Percentiles rank a stretch among this genome's conserved stretches.
These are phyloP conservation scores for Actinomortierella ambigua DNA, from an alignment of 371 early-diverging fungal genomes.

Conservation along the genomic window DNA sequence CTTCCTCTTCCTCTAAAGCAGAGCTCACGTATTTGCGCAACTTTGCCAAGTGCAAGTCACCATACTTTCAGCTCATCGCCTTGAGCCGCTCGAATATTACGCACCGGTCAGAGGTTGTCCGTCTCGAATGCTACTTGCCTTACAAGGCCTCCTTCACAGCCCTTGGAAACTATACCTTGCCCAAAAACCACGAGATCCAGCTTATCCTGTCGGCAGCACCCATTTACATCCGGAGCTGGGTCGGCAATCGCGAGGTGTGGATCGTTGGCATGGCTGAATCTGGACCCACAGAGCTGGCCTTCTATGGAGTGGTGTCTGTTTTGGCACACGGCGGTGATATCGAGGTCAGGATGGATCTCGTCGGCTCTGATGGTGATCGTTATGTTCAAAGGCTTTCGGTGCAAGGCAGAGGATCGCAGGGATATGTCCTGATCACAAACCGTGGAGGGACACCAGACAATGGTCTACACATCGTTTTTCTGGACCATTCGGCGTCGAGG, in stretches of 20 bases:
- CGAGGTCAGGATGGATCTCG: slow-evolving; percentile 40
- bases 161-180: slow-evolving; percentile 63
- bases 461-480: slow-evolving; percentile 23
- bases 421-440: no score
- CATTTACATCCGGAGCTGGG: slow-evolving; percentile 56
- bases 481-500: slow-evolving; percentile 17
- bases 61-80: slow-evolving; percentile 55
- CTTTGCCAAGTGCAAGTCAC: slow-evolving; percentile 56
- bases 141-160: slow-evolving; percentile 73
- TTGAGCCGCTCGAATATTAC: slow-evolving; percentile 2
- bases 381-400: not conserved
- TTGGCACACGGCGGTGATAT: slow-evolving; percentile 45
- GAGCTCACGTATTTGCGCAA: slow-evolving; percentile 75
- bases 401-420: no score
- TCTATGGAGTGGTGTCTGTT: slow-evolving; percentile 49
- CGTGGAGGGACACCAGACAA: no score
- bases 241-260: slow-evolving; percentile 65
- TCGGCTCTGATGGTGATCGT: slow-evolving; percentile 1
- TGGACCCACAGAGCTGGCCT: slow-evolving; percentile 62
- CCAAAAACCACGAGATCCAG: slow-evolving; percentile 54
- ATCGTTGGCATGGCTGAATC: slow-evolving; percentile 63
- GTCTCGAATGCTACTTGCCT: slow-evolving; percentile 55
- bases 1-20: no score
- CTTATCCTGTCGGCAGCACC: slow-evolving; percentile 69
- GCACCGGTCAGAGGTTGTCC: slow-evolving; percentile 19